Conservation (phyloP, 768 basidiomycete genomes). For the Leccinellum rugosiceps region DNA sequence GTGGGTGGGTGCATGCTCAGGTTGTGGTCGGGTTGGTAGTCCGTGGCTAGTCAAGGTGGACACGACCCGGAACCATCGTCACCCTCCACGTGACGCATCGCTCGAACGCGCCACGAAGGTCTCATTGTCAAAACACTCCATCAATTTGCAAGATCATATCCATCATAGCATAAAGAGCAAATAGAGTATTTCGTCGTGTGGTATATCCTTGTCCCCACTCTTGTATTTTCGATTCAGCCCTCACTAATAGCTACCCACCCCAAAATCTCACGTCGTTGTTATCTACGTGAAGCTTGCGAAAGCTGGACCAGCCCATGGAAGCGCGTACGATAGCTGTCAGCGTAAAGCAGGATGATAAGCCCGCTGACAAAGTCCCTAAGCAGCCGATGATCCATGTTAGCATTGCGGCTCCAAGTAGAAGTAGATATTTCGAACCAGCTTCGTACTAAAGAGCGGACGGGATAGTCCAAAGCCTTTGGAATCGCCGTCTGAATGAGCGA, state of each 20-base stretch:
- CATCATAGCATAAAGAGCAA: conserved; percentile 9
- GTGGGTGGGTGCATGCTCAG: conserved; percentile 16
- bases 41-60: not conserved
- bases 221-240: not conserved
- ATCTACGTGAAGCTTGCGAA: conserved; percentile 36
- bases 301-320: conserved; percentile 40
- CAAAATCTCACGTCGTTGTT: not conserved
- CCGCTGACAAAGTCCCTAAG: conserved; percentile 52
- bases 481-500: conserved; percentile 80
- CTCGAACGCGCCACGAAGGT: not conserved
- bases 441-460: conserved; percentile 63
- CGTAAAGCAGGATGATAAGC: conserved; percentile 46
- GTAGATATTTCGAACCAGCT: conserved; percentile 60
- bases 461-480: conserved; percentile 84
- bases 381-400: not conserved
- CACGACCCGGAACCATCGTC: not conserved
- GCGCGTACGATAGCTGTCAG: conserved; percentile 43
- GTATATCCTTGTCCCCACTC: conserved; percentile 13
- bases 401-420: not conserved
- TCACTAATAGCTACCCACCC: not conserved
- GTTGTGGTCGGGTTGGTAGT: not conserved
- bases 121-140: not conserved
- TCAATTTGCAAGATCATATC: not conserved
- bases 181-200: conserved; percentile 16
- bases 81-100: conserved; percentile 22